phyloP scores from a whole-genome alignment of 345 rosid genomes.

The Populus tremula region DNA sequence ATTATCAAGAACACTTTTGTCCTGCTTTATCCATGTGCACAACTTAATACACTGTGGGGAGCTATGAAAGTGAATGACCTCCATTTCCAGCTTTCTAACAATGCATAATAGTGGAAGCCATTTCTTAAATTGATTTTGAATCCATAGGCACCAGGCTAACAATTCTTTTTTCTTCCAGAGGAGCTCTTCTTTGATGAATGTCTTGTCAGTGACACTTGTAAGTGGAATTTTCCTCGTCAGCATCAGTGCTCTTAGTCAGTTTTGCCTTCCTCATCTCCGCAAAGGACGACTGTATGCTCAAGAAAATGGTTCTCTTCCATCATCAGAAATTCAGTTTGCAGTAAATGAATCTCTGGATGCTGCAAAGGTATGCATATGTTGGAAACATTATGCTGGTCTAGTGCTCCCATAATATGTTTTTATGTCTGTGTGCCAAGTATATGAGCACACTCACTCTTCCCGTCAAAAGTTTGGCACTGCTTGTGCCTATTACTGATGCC shows the following conservation, averaged over 20 bases:
- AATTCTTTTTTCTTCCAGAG: slow-evolving; percentile 43
- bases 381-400: not conserved
- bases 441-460: not conserved
- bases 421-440: not conserved
- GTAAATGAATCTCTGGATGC: slow-evolving; percentile 39
- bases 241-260: slow-evolving; percentile 43
- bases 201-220: slow-evolving; percentile 49
- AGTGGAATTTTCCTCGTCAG: slow-evolving; percentile 65
- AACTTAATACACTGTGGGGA: too few relatives aligned
- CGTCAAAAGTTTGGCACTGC: not conserved
- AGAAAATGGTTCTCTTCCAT: slow-evolving; percentile 24
- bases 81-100: too few relatives aligned
- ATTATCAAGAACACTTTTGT: too few relatives aligned
- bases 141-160: slow-evolving; percentile 6
- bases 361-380: slow-evolving; percentile 43
- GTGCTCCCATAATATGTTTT: too few relatives aligned
- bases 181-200: slow-evolving; percentile 46
- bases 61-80: too few relatives aligned
- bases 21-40: too few relatives aligned
- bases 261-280: slow-evolving; percentile 38
- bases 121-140: not conserved
- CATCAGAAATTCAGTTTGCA: slow-evolving; percentile 37
- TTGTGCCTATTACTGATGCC: not conserved
- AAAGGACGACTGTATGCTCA: slow-evolving; percentile 38
- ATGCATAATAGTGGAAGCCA: not conserved